phyloP scores from a whole-genome alignment of 2,329 filamentous ascomycete genomes.

The Cercospora berteroae region DNA sequence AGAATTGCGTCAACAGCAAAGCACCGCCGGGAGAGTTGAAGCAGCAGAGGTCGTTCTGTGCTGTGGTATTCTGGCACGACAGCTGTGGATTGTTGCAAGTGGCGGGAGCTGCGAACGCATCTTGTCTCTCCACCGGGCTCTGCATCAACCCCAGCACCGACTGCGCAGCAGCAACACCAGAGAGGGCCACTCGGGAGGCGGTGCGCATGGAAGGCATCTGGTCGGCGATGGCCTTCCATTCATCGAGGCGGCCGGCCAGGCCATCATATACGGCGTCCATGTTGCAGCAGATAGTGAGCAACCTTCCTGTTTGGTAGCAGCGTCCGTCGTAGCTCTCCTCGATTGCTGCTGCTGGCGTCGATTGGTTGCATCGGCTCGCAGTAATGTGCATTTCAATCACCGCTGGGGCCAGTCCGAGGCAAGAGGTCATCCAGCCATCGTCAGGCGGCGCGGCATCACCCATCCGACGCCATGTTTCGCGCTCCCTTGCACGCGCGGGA shows the following conservation, averaged over 20 bases:
- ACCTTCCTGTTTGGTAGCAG: conserved; percentile 12
- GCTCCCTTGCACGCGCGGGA: conserved; percentile 8
- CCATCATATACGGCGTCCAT: conserved; percentile 17
- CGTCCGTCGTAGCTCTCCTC: conserved; percentile 5
- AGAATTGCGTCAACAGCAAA: conserved; percentile 73
- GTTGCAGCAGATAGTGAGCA: neutral
- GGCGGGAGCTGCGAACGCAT: conserved; percentile 21
- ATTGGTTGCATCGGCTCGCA: neutral
- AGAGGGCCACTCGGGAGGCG: conserved; percentile 29
- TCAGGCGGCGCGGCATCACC: conserved; percentile 1
- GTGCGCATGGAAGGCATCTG: conserved; percentile 35
- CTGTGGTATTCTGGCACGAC: conserved; percentile 64
- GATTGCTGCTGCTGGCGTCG: neutral
- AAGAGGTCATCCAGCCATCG: conserved; percentile 8
- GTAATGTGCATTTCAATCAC: conserved; percentile 8
- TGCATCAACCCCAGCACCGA: conserved; percentile 28
- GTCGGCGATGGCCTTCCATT: conserved; percentile 21
- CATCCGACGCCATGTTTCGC: conserved; percentile 12
- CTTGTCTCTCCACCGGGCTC: conserved; percentile 17
- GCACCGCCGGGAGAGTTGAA: conserved; percentile 71
- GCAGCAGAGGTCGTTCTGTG: conserved; percentile 66
- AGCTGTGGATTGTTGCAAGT: conserved; percentile 47
- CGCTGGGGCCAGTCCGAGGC: conserved; percentile 4
- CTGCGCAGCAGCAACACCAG: conserved; percentile 32
- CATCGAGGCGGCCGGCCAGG: conserved; percentile 9